Base-by-base conservation (phyloP, 2,329 filamentous ascomycete species). In the Dryadomyces sulphureus region DNA sequence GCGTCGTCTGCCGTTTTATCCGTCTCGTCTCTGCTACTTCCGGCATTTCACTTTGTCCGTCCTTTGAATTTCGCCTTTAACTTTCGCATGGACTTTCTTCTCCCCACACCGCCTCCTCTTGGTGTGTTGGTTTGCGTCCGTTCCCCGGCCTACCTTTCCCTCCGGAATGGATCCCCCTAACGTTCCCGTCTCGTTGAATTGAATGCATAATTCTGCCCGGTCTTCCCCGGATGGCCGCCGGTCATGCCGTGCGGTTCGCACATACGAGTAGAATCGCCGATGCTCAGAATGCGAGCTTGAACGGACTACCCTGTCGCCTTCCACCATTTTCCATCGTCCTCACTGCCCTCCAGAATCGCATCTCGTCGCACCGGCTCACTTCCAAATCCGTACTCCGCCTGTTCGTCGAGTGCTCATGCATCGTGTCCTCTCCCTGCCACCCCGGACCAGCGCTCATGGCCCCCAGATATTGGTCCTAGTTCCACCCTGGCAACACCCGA, bases 271-370 rank as follows among this genome's bases (percentile, higher is more conserved):
- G n/a, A n/a, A n/a, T n/a, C n/a, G 0, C 61, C 50, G 16, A 63
- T 60, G n/a, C 56, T 62, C 14, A 65, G 48, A 22, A 65, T 57
- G 17, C 56, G 5, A 56, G 59, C 45, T 57, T 55, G n/a, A 64
- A 50, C 16, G 56, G 57, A 54, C 52, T 24, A 58, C 54, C 1
- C 62, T 60, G 19, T 62, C 49, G 2, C 61, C 61, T 4, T 61
- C 61, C 47, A 46, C 51, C 54, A 59, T 17, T 41, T 41, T 0
- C 60, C 61, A 1, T 20, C 38, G 0, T 60, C 61, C 0, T 61
- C 61, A 4, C 50, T 59, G 1, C 52, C 58, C 0, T 43, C 25
- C 0, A 54, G 52, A 27, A 64, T 54, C 14, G 50, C 49, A 38
- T 59, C 57, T 12, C 52, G 43, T 1, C 58, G 55, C 2, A 64